These are phyloP conservation scores for Mariannaea sp. DNA, from an alignment of 2,329 filamentous ascomycete species.

Conservation along the genomic window DNA sequence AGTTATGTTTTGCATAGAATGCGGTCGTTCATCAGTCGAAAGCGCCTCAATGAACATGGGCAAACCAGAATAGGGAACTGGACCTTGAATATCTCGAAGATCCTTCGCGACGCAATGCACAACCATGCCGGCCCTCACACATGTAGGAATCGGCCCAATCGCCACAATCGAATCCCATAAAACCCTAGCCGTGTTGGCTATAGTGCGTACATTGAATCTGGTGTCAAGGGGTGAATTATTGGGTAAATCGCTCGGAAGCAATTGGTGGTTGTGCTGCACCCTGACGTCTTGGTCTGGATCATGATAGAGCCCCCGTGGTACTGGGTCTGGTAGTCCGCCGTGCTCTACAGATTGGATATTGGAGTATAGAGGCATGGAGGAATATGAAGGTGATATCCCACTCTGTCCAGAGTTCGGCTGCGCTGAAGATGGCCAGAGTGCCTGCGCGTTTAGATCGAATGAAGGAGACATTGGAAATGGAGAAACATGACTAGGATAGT, in stretches of 20 bases:
- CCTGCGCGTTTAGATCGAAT: conserved; percentile 18
- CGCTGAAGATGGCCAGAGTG: conserved; percentile 21
- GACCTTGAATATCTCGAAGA: conserved; percentile 61
- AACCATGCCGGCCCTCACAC: conserved; percentile 65
- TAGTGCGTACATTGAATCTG: conserved; percentile 53
- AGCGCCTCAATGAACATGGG: conserved; percentile 63
- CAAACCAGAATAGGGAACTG: conserved; percentile 62
- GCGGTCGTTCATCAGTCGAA: conserved; percentile 61
- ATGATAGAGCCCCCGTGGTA: conserved; percentile 6
- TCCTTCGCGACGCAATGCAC: conserved; percentile 65
- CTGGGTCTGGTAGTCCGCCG: neutral
- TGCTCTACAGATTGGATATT: conserved; percentile 15
- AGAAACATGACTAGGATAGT: conserved; percentile 20
- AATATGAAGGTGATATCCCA: conserved; percentile 22
- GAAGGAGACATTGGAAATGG: conserved; percentile 10
- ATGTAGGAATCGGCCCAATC: conserved; percentile 64
- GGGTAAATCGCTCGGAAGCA: conserved; percentile 13
- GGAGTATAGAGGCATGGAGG: conserved; percentile 11
- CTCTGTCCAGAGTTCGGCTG: conserved; percentile 21
- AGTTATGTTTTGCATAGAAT: conserved; percentile 58
- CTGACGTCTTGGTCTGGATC: conserved; percentile 13
- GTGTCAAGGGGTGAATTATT: no score
- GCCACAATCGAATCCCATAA: conserved; percentile 66
- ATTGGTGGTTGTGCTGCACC: conserved; percentile 2
- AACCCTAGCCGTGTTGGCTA: conserved; percentile 61